Evolutionary conservation across 2,329 filamentous ascomycete genomes (phyloP).

Genomic region (Neofusicoccum cordaticola): DNA sequence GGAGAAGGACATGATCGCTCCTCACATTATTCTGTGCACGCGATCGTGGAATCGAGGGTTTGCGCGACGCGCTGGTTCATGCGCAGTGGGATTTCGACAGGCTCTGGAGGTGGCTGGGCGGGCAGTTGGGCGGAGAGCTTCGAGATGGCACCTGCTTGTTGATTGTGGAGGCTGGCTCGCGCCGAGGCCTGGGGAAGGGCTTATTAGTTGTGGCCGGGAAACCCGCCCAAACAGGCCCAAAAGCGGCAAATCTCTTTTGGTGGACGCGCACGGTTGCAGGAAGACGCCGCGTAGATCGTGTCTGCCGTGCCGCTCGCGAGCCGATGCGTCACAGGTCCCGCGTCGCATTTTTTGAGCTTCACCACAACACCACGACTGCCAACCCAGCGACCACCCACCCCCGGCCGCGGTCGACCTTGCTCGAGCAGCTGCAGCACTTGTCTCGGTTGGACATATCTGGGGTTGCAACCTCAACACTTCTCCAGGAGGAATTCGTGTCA

Average conservation of each 20-base stretch:
- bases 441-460: background rate
- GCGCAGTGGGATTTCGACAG: background rate
- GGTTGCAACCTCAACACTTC: background rate
- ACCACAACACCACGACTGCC: background rate
- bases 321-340: slow-evolving; percentile 7
- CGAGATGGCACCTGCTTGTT: slow-evolving; percentile 3
- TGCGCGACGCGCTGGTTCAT: background rate
- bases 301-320: background rate
- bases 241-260: background rate
- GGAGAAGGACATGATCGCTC: slow-evolving; percentile 37
- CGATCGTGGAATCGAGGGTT: background rate
- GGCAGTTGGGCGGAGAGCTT: slow-evolving; percentile 6
- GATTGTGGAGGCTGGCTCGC: slow-evolving; percentile 11
- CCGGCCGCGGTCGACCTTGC: background rate
- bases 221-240: background rate
- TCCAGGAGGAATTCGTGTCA: background rate
- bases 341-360: slow-evolving; percentile 13
- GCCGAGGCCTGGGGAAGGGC: slow-evolving; percentile 5
- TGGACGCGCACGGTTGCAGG: background rate
- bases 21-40: slow-evolving; percentile 13
- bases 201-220: background rate
- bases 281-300: background rate
- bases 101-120: slow-evolving; percentile 12
- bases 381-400: background rate
- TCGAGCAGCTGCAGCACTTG: background rate